These are phyloP conservation scores for Alectoria sarmentosa DNA, from an alignment of 495 filamentous ascomycete species.

Conservation along the genomic window DNA sequence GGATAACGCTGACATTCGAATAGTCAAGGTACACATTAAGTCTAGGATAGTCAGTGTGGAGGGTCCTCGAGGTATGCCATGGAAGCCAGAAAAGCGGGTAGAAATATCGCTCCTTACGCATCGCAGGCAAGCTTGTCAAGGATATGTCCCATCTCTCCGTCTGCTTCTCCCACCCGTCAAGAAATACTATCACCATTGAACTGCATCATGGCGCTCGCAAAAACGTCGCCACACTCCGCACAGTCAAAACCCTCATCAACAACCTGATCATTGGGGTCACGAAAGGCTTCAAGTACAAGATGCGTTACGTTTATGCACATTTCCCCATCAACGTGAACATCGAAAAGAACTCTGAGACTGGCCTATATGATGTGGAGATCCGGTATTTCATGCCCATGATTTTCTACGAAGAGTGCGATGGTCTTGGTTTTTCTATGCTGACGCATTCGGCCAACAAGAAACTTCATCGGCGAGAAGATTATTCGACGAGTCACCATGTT, in stretches of 20 bases:
- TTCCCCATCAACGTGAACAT: conserved; percentile 99
- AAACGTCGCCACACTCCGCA: conserved; percentile 94
- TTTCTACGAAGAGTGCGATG: not conserved
- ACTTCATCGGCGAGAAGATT: conserved; percentile 99
- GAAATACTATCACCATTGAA: conserved; percentile 84
- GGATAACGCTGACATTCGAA: conserved; percentile 17
- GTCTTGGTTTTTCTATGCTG: not conserved
- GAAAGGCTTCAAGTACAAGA: conserved; percentile 99
- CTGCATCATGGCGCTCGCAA: conserved; percentile 97
- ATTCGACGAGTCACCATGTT: conserved; percentile 86
- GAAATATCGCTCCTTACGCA: conserved; percentile 4
- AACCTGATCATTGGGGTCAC: conserved; percentile 98
- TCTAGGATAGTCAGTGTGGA: conserved; percentile 92
- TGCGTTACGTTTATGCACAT: conserved; percentile 99
- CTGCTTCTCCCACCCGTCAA: conserved; percentile 79
- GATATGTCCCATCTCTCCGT: conserved; percentile 93
- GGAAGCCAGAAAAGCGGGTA: not conserved
- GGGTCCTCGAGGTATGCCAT: conserved; percentile 70
- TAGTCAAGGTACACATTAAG: conserved; percentile 95
- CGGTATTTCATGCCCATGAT: conserved; percentile 57
- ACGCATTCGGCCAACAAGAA: conserved; percentile 48
- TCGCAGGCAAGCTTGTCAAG: conserved; percentile 81
- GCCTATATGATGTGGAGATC: conserved; percentile 87
- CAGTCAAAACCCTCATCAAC: conserved; percentile 93
- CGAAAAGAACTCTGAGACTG: conserved; percentile 91